Percentiles rank a stretch among this genome's conserved stretches.
phyloP scores from a whole-genome alignment of 108 stramenopile species.

The Schizochytrium sp. region DNA sequence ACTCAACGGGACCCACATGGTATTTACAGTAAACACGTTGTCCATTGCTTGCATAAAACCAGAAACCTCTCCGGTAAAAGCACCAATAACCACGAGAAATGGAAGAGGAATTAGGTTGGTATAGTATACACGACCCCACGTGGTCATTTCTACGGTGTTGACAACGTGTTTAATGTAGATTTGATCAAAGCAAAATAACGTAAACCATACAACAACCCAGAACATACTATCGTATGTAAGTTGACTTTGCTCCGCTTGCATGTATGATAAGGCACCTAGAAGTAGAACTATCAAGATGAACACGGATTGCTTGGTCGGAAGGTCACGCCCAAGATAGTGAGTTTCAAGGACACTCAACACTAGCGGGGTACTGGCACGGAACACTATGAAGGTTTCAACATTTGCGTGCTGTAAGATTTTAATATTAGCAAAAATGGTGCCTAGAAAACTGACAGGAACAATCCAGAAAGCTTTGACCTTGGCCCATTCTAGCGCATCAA shows the following conservation, averaged over 20 bases:
- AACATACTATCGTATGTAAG: constrained; percentile 78
- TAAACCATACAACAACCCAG: constrained; percentile 81
- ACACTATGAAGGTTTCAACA: constrained; percentile 93
- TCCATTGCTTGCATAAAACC: constrained; percentile 29
- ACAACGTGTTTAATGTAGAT: constrained; percentile 88
- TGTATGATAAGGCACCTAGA: constrained; percentile 83
- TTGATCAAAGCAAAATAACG: constrained; percentile 87
- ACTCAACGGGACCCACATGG: constrained; percentile 70
- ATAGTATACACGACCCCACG: constrained; percentile 87
- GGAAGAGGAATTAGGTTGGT: constrained; percentile 87
- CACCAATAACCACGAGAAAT: constrained; percentile 80
- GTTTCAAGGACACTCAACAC: constrained; percentile 84
- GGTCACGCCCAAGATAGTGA: constrained; percentile 82
- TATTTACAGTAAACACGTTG: no score
- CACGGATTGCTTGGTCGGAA: constrained; percentile 82
- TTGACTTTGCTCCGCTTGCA: neutral
- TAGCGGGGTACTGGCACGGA: constrained; percentile 85
- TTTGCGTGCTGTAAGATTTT: constrained; percentile 82
- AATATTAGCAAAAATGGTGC: constrained; percentile 87
- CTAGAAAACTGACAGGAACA: constrained; percentile 84
- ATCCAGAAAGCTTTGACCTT: constrained; percentile 83
- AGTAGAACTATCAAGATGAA: constrained; percentile 77
- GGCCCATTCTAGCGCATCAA: constrained; percentile 67
- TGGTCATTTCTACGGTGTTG: constrained; percentile 83
- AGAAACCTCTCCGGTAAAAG: constrained; percentile 77